These are phyloP conservation scores for Bipolaris victoriae DNA, from an alignment of 2,329 filamentous ascomycete genomes.

Conservation along the genomic window DNA sequence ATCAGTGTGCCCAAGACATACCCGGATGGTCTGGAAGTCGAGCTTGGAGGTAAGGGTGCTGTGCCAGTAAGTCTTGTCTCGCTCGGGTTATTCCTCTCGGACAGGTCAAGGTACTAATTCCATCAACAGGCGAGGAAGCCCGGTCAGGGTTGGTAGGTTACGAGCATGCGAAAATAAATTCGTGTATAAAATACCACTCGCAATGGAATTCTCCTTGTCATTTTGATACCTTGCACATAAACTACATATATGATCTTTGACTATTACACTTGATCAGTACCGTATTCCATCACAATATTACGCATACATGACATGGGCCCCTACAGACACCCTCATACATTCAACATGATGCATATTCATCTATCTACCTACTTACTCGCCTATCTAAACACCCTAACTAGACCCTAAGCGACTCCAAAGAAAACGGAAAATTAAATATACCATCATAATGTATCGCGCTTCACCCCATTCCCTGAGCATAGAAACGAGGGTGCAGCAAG, in stretches of 20 bases:
- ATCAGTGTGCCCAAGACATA: conserved; percentile 54
- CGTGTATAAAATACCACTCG: conserved; percentile 14
- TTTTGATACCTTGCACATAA: not conserved
- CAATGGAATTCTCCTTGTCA: conserved; percentile 13
- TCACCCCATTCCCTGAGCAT: not conserved
- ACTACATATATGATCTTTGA: not conserved
- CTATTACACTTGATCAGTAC: not conserved
- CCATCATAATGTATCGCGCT: not conserved
- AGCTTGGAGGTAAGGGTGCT: conserved; percentile 56
- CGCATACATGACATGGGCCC: not conserved
- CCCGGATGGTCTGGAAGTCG: conserved; percentile 55
- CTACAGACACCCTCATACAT: not conserved
- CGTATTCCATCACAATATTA: not conserved
- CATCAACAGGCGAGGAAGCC: conserved; percentile 30
- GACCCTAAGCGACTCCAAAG: not conserved
- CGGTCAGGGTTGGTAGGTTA: conserved; percentile 27
- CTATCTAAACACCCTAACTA: not conserved
- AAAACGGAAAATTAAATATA: not conserved
- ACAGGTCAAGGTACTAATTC: conserved; percentile 10
- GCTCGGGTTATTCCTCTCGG: no score
- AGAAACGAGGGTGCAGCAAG: not conserved
- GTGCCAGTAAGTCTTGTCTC: conserved; percentile 42
- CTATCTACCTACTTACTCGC: not conserved
- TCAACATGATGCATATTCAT: not conserved
- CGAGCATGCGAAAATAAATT: not conserved